phyloP scores from a whole-genome alignment of 176 grass and related monocot species.

The Olyra latifolia region DNA sequence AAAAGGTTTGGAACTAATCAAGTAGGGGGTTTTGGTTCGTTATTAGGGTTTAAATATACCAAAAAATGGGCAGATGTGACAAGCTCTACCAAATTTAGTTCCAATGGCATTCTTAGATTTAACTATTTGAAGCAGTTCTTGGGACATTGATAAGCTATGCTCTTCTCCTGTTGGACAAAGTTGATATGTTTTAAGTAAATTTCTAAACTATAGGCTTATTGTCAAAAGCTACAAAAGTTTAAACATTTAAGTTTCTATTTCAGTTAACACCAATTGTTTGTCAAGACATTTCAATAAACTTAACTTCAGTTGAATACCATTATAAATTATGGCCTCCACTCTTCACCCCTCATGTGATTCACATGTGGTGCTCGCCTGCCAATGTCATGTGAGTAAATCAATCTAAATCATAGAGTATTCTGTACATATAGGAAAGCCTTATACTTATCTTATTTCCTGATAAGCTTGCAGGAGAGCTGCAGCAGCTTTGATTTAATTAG shows the following conservation, averaged over 20 bases:
- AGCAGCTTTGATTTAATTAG: neutral
- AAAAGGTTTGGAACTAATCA: neutral
- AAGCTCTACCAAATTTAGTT: neutral
- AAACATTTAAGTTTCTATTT: neutral
- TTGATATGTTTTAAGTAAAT: conserved; percentile 22
- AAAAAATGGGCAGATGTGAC: neutral
- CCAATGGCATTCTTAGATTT: neutral
- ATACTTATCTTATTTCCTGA: neutral
- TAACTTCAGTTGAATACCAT: neutral
- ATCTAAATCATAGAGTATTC: neutral
- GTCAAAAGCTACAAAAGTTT: neutral
- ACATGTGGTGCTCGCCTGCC: too few species aligned
- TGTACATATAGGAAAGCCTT: neutral
- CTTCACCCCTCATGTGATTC: too few species aligned
- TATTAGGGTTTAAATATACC: conserved; percentile 13
- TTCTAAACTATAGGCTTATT: neutral
- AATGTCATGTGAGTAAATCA: neutral
- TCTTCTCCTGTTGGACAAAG: conserved; percentile 7
- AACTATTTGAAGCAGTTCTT: neutral
- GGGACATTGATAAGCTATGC: neutral
- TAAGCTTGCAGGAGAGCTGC: neutral
- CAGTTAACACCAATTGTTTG: neutral
- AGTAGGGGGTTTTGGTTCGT: neutral
- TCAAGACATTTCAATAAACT: neutral
- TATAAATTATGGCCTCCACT: neutral